Base-by-base conservation (phyloP, 192 early-diverging fungal species). In the Podila verticillata region DNA sequence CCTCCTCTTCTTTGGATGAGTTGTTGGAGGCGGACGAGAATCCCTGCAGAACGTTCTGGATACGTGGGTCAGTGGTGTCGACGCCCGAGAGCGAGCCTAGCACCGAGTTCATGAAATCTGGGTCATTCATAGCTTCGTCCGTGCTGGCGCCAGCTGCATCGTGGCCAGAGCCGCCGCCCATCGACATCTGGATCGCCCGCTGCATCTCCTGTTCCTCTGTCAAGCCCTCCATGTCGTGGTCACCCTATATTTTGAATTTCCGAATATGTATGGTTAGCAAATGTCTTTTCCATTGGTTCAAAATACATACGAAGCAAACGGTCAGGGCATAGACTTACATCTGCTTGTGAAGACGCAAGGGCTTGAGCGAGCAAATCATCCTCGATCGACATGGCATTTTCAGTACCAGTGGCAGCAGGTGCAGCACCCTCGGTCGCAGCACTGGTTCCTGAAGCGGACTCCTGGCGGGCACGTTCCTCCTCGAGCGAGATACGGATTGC, bases 401-500 rank as follows among this genome's bases (percentile, higher is more conserved):
- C 36, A 26, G 44, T 32, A 31, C 34, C 78, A 5, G 87, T 57
- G 22, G 74, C 84, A 7, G 73, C 49, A 32, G 71, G 61, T 20
- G 64, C 69, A 61, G 58, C 62, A 26, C 74, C 68, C n/a, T 20
- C 49, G 57, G 66, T 63, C 10, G 81, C 44, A 61, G 67, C 84
- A 56, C 83, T 86, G 26, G 81, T 83, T 78, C 85, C 84, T 62
- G 77, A 68, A 36, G 63, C 70, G 48, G 90, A 87, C 51, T 92
- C 93, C 66, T 97, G 97, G 75, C 97, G 89, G 35, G 95, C 96
- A 57, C 92, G 91, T 72, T 98, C 97, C 83, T 99, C 97, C 75
- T 97, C 96, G 86, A 98, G 82, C 26, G 97, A 98, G 84, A 99
- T 98, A 68, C 96, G 91, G 63, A 99, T 81, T 2, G 97, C 96